Evolutionary conservation across 2,329 filamentous ascomycete genomes (phyloP), one percentile per base, ranked within the genome.

Genomic region (Dactylellina sp.): DNA sequence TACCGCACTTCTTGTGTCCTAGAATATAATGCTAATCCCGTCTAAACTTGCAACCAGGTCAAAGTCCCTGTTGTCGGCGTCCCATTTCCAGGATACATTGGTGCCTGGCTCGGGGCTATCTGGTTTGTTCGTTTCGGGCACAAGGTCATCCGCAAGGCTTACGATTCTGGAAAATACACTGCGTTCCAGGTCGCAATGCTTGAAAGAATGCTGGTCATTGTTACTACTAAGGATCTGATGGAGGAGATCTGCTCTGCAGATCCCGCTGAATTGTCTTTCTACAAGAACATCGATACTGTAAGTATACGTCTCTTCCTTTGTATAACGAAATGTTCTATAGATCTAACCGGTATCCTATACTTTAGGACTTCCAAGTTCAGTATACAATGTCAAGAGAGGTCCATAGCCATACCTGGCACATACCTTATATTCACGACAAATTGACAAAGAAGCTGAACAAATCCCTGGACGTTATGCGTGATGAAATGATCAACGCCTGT

Each of bases 351-450:
- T n/a, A n/a, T n/a, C n/a, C n/a, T n/a, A n/a, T n/a, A n/a, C n/a
- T n/a, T 18, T 49, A 75, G 71, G 71, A 75, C 25, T 75, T 75
- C 40, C 71, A 75, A 60, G 64, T 75, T 37, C 46, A 35, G 12
- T 75, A 75, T 32, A 75, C 71, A 2, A 75, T 75, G 63, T 70
- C 71, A 24, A 63, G 53, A 35, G 50, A 56, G 20, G 71, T 75
- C 7, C 56, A 63, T 11, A 60, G 32, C 3, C 46, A 70, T 20
- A 62, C 59, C 40, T 75, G 71, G 71, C 71, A 75, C n/a, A n/a
- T 75, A 5, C 40, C 56, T 14, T 59, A 61, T 14, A 75, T 75
- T 5, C 62, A 65, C 16, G 63, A 75, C 7, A 70, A 70, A 37
- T 55, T 75, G 24, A 75, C 71, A 20, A 75, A 75, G 24, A 75